A percentile compares a stretch with the other conserved stretches of the same genome.
These are phyloP conservation scores for Dryas drummondii DNA, from an alignment of 306 rosid genomes.

Conservation along the genomic window DNA sequence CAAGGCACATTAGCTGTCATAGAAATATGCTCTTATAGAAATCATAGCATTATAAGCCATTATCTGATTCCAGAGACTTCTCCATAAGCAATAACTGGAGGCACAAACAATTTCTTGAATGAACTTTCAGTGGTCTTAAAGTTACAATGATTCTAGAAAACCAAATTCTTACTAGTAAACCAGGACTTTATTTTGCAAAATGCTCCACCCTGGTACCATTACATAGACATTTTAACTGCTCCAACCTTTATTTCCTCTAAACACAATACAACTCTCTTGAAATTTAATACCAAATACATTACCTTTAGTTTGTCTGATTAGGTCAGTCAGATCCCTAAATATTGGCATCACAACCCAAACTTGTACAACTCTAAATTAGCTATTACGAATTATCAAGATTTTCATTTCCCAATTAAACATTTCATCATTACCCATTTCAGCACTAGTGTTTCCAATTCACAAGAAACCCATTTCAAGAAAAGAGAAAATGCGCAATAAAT, in stretches of 20 bases:
- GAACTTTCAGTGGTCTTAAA: not conserved
- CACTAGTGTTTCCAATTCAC: not conserved
- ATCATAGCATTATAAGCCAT: not conserved
- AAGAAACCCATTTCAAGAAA: not conserved
- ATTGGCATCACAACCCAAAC: not conserved
- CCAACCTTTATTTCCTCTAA: not conserved
- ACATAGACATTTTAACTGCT: not conserved
- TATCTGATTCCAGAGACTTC: not conserved
- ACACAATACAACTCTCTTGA: not conserved
- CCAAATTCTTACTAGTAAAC: not conserved
- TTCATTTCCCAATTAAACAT: not conserved
- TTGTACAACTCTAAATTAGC: not conserved
- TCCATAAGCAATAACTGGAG: not conserved
- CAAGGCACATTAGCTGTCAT: not conserved
- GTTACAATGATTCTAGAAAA: not conserved
- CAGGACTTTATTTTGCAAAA: not conserved
- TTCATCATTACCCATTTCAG: not conserved
- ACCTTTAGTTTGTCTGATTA: not conserved
- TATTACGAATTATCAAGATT: not conserved
- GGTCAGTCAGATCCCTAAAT: not conserved
- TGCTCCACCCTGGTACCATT: not conserved
- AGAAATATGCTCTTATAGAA: too few species aligned
- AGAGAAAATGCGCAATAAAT: not conserved
- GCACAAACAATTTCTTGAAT: not conserved
- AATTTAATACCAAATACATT: not conserved